Evolutionary conservation across 306 rosid genomes (phyloP).

Genomic region (Lupinus albus): DNA sequence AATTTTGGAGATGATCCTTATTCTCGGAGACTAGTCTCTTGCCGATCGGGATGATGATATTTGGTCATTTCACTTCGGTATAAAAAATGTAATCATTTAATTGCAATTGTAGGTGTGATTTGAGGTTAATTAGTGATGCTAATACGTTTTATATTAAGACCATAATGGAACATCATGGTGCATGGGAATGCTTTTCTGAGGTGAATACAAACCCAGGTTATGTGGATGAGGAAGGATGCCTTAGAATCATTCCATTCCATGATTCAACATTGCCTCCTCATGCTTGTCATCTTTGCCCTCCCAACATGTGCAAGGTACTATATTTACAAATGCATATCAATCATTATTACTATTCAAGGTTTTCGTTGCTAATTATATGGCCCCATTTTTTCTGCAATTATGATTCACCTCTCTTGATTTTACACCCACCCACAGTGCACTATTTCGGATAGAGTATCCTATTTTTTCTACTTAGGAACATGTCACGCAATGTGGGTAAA

Average conservation of each 20-base stretch:
- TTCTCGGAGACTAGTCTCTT: too few species aligned
- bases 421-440: too few species aligned
- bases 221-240: conserved; percentile 59
- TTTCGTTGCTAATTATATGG: too few species aligned
- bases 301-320: conserved; percentile 80
- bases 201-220: conserved; percentile 60
- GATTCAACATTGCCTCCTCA: conserved; percentile 59
- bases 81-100: background rate
- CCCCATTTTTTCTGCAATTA: too few species aligned
- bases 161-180: conserved; percentile 64
- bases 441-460: too few species aligned
- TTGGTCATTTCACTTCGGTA: background rate
- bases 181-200: conserved; percentile 65
- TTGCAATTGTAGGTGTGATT: conserved; percentile 59
- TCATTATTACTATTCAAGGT: too few species aligned
- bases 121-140: conserved; percentile 77
- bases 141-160: conserved; percentile 64
- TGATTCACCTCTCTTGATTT: too few species aligned
- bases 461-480: too few species aligned
- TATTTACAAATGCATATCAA: too few species aligned
- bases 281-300: conserved; percentile 65
- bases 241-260: conserved; percentile 62
- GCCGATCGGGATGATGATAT: too few species aligned
- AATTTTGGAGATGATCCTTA: too few species aligned
- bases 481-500: too few species aligned